Conservation (phyloP, 345 rosid species). For the Geranium rotundifolium region DNA sequence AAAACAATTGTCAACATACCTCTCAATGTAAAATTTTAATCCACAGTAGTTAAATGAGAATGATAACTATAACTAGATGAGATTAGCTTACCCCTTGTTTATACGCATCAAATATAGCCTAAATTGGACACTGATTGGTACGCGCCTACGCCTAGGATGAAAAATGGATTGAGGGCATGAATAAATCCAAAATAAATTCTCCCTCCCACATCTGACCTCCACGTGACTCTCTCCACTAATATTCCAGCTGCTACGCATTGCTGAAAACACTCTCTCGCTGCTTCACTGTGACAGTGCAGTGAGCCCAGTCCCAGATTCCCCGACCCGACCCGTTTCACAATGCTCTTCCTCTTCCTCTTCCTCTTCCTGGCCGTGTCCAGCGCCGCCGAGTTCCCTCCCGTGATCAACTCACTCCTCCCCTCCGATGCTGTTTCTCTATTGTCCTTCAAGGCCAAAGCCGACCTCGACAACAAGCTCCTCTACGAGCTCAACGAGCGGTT, state of each 20-base stretch:
- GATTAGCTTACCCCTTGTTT: too few species aligned
- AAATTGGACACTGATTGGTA: too few species aligned
- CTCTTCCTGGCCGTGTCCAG: constrained; percentile 5
- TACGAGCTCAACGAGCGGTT: constrained; percentile 66
- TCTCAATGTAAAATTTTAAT: too few species aligned
- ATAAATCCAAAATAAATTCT: too few species aligned
- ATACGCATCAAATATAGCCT: too few species aligned
- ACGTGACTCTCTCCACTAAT: not conserved
- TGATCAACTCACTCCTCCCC: constrained; percentile 36
- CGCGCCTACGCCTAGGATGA: too few species aligned
- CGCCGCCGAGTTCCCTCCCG: constrained; percentile 13
- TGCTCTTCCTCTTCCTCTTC: constrained; percentile 9
- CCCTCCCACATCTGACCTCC: too few species aligned
- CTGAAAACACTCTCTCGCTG: not conserved
- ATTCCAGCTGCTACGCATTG: not conserved
- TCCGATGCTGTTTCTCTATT: constrained; percentile 67
- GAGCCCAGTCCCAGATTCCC: not conserved
- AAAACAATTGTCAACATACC: too few species aligned
- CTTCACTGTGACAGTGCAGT: not conserved
- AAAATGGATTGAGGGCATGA: too few species aligned
- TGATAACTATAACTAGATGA: too few species aligned
- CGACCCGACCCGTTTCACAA: not conserved
- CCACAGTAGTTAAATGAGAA: too few species aligned
- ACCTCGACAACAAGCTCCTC: constrained; percentile 59
- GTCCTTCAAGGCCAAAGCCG: constrained; percentile 78